These are phyloP conservation scores for Avicennia marina DNA, from an alignment of 257 asterid genomes.

Conservation along the genomic window DNA sequence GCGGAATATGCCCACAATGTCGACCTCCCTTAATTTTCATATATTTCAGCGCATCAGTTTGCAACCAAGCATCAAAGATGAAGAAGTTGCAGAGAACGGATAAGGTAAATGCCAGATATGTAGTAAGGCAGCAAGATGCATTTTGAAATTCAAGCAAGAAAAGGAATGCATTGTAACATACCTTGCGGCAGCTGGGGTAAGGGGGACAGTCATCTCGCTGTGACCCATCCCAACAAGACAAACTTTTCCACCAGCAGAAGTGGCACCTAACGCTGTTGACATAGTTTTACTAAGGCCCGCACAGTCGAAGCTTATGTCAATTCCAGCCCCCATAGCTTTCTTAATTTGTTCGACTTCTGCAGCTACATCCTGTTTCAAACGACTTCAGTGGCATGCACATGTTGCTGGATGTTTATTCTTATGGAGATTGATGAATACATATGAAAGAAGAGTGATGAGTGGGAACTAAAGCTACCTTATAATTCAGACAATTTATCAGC, in stretches of 20 bases:
- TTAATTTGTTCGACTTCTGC: constrained; percentile 58
- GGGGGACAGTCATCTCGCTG: constrained; percentile 71
- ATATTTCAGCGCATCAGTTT: background rate
- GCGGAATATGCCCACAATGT: constrained; percentile 82
- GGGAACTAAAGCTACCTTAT: no score
- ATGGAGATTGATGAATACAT: no score
- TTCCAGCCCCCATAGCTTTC: constrained; percentile 52
- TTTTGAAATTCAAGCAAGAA: background rate
- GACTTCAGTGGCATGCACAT: no score
- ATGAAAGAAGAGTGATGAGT: no score
- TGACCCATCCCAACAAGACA: constrained; percentile 94
- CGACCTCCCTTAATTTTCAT: constrained; percentile 66
- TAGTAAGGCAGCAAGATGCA: background rate
- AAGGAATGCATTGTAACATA: constrained; percentile 9
- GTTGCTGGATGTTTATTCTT: no score
- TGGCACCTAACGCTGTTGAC: constrained; percentile 84
- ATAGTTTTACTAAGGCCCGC: constrained; percentile 82
- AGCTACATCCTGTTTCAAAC: constrained; percentile 53
- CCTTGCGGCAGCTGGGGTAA: constrained; percentile 90
- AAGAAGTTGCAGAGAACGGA: no score
- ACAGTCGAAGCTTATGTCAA: constrained; percentile 74
- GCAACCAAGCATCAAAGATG: background rate
- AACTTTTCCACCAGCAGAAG: constrained; percentile 83
- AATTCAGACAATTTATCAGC: no score
- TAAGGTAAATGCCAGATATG: background rate